Percentiles rank a stretch among this genome's conserved stretches.
These are phyloP conservation scores for Leavenworthia alabamica DNA, from an alignment of 345 rosid genomes.

Conservation along the genomic window DNA sequence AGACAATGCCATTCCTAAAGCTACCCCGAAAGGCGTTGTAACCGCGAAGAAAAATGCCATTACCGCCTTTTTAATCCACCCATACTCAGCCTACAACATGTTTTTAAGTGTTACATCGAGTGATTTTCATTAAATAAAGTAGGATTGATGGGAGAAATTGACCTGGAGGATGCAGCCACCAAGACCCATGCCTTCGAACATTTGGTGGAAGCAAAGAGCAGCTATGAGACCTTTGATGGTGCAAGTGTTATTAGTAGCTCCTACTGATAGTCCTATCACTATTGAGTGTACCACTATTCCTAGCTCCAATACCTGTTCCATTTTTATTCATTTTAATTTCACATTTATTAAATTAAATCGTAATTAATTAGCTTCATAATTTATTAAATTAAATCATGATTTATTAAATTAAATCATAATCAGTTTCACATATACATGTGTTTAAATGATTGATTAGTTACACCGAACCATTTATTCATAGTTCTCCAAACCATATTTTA, in stretches of 20 bases:
- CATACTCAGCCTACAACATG: slow-evolving; percentile 19
- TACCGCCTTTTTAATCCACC: slow-evolving; percentile 17
- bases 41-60: slow-evolving; percentile 59
- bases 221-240: slow-evolving; percentile 48
- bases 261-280: slow-evolving; percentile 57
- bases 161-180: slow-evolving; percentile 69
- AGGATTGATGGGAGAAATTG: background rate
- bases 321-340: background rate
- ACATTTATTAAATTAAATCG: no score
- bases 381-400: no score
- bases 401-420: no score
- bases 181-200: slow-evolving; percentile 74
- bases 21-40: slow-evolving; percentile 38
- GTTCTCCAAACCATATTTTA: no score
- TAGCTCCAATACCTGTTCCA: slow-evolving; percentile 49
- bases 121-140: background rate
- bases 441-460: no score
- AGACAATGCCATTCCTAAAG: slow-evolving; percentile 25
- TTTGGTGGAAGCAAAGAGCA: slow-evolving; percentile 69
- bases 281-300: slow-evolving; percentile 72
- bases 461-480: no score
- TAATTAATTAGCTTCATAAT: no score
- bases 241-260: slow-evolving; percentile 50
- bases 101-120: background rate
- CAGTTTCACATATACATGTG: no score